Evolutionary conservation across 805 yeast genomes (phyloP).

Genomic region (Starmerella apicola): DNA sequence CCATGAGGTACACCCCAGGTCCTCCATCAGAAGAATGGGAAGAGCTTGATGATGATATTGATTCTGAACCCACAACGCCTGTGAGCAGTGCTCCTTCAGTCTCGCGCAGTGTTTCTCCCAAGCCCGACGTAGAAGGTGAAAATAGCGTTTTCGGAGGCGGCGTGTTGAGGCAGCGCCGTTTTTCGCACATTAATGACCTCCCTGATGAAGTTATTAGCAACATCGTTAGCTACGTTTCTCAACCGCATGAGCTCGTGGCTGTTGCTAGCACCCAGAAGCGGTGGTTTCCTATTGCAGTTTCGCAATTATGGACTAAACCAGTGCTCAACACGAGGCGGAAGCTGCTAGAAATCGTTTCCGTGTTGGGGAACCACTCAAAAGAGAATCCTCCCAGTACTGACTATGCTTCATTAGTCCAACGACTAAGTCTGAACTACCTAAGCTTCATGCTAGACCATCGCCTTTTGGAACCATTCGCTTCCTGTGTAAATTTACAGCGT

Average conservation of each 20-base stretch:
- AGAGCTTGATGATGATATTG: no score
- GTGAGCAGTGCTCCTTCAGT: no score
- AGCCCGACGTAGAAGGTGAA: no score
- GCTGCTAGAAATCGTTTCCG: no score
- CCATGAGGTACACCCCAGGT: no score
- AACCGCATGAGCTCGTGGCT: neutral
- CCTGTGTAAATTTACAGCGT: slow-evolving; percentile 70
- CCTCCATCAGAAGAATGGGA: no score
- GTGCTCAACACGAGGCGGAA: no score
- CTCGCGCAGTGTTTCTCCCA: no score
- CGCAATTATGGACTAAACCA: neutral
- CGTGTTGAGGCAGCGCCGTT: no score
- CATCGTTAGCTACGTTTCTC: neutral
- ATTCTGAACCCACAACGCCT: no score
- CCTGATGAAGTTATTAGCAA: neutral
- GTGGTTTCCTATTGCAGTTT: neutral
- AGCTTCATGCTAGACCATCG: slow-evolving; percentile 55
- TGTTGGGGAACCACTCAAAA: no score
- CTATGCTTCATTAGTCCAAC: slow-evolving; percentile 47
- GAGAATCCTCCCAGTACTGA: slow-evolving; percentile 27
- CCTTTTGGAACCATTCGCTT: slow-evolving; percentile 44
- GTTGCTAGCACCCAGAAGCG: neutral
- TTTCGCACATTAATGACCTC: neutral
- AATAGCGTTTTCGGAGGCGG: no score
- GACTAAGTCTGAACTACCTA: slow-evolving; percentile 68